Evolutionary conservation across 202 grass and related monocot species (phyloP).

Genomic region (Eragrostis tef): DNA sequence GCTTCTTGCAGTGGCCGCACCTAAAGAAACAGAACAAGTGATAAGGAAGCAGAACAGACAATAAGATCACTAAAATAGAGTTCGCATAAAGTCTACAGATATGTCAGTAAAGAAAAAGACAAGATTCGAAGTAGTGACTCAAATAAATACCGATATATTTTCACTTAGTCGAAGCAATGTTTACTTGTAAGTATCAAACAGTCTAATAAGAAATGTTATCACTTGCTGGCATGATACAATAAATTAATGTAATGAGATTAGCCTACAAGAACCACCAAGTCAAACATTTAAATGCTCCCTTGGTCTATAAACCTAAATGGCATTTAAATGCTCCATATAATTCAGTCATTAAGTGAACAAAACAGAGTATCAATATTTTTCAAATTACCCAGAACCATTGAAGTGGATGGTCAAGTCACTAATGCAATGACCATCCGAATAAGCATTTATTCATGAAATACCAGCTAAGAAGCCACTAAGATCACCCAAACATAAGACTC

Average conservation of each 20-base stretch:
- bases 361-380: neutral
- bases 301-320: neutral
- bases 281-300: neutral
- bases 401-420: neutral
- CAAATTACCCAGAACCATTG: neutral
- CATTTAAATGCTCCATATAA: neutral
- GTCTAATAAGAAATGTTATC: neutral
- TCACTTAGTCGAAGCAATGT: neutral
- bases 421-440: neutral
- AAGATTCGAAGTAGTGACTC: neutral
- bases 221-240: neutral
- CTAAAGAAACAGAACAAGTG: slow-evolving; percentile 48
- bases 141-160: neutral
- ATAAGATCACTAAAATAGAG: neutral
- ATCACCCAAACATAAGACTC: neutral
- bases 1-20: slow-evolving; percentile 85
- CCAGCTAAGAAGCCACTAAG: neutral
- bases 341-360: neutral
- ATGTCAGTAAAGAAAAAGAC: neutral
- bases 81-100: neutral
- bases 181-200: slow-evolving; percentile 3
- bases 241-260: neutral
- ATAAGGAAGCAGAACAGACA: neutral
- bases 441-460: neutral
- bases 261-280: neutral